Conservation (phyloP, 1,284 basidiomycete species). For the Ganoderma sinense region DNA sequence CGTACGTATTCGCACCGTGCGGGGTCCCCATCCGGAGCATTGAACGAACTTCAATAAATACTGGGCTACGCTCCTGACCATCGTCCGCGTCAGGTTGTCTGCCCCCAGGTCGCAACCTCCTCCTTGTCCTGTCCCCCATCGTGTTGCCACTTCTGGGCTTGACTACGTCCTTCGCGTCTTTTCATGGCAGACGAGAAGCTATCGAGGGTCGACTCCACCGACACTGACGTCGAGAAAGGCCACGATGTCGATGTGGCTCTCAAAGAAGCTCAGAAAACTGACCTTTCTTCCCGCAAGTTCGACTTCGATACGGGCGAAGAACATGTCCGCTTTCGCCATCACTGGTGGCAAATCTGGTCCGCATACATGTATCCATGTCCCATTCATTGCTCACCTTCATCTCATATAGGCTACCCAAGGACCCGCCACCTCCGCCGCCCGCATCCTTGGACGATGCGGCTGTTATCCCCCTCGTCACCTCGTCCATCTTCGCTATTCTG, state of each 20-base stretch:
- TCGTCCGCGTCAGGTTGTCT: neutral
- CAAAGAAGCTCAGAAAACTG: slow-evolving; percentile 5
- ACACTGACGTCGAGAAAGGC: slow-evolving; percentile 25
- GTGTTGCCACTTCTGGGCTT: neutral
- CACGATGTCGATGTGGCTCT: slow-evolving; percentile 13
- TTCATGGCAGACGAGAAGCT: slow-evolving; percentile 22
- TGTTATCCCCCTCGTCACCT: slow-evolving; percentile 64
- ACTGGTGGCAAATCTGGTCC: slow-evolving; percentile 59
- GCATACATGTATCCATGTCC: neutral
- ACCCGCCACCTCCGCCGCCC: slow-evolving; percentile 65
- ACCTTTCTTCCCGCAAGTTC: slow-evolving; percentile 35
- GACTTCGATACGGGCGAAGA: slow-evolving; percentile 58
- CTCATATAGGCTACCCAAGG: slow-evolving; percentile 61
- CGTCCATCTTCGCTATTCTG: slow-evolving; percentile 63
- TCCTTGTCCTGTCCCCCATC: neutral
- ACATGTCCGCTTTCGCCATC: slow-evolving; percentile 48
- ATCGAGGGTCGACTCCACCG: slow-evolving; percentile 22
- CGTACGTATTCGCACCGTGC: slow-evolving; percentile 2
- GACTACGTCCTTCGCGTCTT: neutral
- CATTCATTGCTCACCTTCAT: slow-evolving; percentile 1
- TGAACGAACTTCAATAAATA: slow-evolving; percentile 5
- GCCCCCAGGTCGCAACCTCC: neutral
- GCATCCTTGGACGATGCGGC: slow-evolving; percentile 63
- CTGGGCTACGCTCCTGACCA: neutral
- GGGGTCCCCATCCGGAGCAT: neutral